These are phyloP conservation scores for Aspergillaceae sp. DNA, from an alignment of 2,329 filamentous ascomycete species.

Conservation along the genomic window DNA sequence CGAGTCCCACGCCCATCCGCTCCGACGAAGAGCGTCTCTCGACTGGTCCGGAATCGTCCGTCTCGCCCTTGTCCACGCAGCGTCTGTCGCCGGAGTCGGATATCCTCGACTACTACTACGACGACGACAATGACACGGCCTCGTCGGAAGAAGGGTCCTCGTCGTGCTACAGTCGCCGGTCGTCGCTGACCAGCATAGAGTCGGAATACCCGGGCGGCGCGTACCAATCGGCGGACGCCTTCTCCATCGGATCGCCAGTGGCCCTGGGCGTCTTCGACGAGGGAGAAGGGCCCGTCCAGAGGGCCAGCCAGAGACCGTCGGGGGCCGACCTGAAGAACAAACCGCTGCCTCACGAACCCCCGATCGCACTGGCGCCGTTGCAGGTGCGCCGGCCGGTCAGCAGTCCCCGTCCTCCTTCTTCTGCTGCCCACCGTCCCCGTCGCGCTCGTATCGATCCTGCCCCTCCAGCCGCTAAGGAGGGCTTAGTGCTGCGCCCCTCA, in stretches of 20 bases:
- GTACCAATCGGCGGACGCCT: conserved; percentile 14
- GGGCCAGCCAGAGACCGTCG: conserved; percentile 7
- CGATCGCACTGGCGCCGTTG: conserved; percentile 21
- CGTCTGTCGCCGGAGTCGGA: background rate
- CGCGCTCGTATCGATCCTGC: too few species aligned
- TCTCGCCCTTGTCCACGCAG: background rate
- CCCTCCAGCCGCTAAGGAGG: background rate
- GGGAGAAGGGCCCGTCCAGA: conserved; percentile 1
- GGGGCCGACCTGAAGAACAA: conserved; percentile 29
- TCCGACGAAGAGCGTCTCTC: too few species aligned
- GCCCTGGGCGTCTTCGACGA: conserved; percentile 29
- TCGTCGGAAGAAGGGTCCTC: conserved; percentile 10
- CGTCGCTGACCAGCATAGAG: conserved; percentile 26
- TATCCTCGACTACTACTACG: conserved; percentile 11
- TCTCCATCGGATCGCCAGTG: conserved; percentile 18
- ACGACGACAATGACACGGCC: conserved; percentile 11
- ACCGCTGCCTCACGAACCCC: conserved; percentile 32
- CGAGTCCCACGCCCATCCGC: too few species aligned
- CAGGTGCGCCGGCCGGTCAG: conserved; percentile 8
- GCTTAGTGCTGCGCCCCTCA: conserved; percentile 4
- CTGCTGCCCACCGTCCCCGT: too few species aligned
- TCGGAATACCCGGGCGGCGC: conserved; percentile 15
- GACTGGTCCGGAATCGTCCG: background rate
- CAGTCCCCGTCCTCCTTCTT: too few species aligned
- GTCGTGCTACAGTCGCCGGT: conserved; percentile 29